Evolutionary conservation across 2,329 filamentous ascomycete genomes (phyloP).

Genomic region (Tricladium varicosporioides): DNA sequence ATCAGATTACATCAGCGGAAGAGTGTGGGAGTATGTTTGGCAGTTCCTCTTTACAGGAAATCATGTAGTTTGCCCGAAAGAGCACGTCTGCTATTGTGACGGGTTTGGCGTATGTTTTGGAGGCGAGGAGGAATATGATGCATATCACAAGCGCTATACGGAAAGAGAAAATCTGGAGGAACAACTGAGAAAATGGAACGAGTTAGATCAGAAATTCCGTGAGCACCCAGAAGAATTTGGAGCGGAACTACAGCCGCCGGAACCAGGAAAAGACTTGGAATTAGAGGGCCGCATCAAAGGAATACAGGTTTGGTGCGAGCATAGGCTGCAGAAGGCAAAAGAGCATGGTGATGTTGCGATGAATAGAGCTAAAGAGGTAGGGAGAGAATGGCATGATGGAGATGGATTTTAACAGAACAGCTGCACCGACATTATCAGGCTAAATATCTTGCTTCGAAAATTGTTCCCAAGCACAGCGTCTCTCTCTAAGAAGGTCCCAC

Average conservation of each 20-base stretch:
- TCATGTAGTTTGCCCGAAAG: slow-evolving; percentile 26
- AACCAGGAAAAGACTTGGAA: slow-evolving; percentile 11
- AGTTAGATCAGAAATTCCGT: slow-evolving; percentile 2
- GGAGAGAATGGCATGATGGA: slow-evolving; percentile 22
- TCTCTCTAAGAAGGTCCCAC: neutral
- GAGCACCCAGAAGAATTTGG: slow-evolving; percentile 1
- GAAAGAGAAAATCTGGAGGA: slow-evolving; percentile 12
- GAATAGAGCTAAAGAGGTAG: slow-evolving; percentile 23
- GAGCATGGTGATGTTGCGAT: slow-evolving; percentile 20
- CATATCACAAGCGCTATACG: slow-evolving; percentile 6
- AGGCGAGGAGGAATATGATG: slow-evolving; percentile 24
- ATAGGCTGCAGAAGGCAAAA: slow-evolving; percentile 19
- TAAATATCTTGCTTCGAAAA: neutral
- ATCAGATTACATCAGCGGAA: slow-evolving; percentile 53
- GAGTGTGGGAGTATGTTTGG: slow-evolving; percentile 65
- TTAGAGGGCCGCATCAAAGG: slow-evolving; percentile 18
- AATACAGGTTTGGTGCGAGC: slow-evolving; percentile 17
- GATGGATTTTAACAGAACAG: slow-evolving; percentile 19
- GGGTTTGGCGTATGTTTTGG: slow-evolving; percentile 34
- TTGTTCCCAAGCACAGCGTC: neutral
- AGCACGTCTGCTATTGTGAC: slow-evolving; percentile 33
- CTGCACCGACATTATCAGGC: too few relatives aligned
- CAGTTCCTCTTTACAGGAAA: slow-evolving; percentile 61
- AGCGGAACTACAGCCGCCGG: slow-evolving; percentile 9
- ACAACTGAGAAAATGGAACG: slow-evolving; percentile 8